A percentile compares a stretch with the other conserved stretches of the same genome.
These are phyloP conservation scores for Fraxinus baroniana DNA, from an alignment of 305 asterid species.

Conservation along the genomic window DNA sequence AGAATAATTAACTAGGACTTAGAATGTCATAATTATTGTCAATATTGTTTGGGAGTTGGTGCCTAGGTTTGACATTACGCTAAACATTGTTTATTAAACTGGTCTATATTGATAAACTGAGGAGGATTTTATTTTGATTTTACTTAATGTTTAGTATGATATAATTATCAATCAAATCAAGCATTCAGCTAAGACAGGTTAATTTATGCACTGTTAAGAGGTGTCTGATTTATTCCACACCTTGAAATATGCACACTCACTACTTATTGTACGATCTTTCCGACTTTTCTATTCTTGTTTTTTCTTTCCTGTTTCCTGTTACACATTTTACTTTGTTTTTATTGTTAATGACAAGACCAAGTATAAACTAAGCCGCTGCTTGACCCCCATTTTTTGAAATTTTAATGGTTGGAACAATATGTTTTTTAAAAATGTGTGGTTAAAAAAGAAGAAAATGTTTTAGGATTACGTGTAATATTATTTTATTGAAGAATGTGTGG, in stretches of 20 bases:
- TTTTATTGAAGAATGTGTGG: no score
- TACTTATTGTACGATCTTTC: background rate
- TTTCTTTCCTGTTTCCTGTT: background rate
- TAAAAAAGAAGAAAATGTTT: no score
- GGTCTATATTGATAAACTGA: background rate
- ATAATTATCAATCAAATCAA: background rate
- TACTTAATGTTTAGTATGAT: background rate
- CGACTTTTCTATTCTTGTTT: background rate
- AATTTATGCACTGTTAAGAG: background rate
- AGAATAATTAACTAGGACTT: background rate
- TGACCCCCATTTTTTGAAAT: no score
- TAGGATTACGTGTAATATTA: no score
- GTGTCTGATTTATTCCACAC: background rate
- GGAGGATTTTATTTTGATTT: background rate
- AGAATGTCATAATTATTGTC: background rate
- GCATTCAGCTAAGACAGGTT: background rate
- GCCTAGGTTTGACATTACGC: background rate
- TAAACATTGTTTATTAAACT: background rate
- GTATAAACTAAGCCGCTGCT: background rate
- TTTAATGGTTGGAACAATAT: no score
- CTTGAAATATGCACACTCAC: background rate
- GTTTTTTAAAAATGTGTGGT: no score
- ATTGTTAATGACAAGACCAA: conserved; percentile 3
- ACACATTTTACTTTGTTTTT: background rate
- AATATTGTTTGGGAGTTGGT: background rate